Evolutionary conservation across 345 rosid species (phyloP).

Genomic region (Corchorus capsularis): DNA sequence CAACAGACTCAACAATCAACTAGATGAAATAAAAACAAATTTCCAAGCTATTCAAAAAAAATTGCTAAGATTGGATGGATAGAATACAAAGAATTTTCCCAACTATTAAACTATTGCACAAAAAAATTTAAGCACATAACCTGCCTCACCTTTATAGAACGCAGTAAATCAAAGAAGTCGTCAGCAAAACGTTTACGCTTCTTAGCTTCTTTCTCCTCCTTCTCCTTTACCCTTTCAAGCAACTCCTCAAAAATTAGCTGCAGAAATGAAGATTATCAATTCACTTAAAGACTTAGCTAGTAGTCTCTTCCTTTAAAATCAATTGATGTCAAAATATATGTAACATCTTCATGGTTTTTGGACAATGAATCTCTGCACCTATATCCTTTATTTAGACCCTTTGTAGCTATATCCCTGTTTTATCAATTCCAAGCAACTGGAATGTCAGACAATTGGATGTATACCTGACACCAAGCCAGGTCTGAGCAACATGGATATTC

Average conservation of each 20-base stretch:
- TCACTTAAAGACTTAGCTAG: constrained; percentile 18
- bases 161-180: constrained; percentile 15
- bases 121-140: not conserved
- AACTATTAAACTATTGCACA: not conserved
- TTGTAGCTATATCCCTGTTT: not conserved
- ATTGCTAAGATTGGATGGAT: not conserved
- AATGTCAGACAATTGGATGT: not conserved
- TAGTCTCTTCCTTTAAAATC: not conserved
- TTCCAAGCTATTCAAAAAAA: constrained; percentile 36
- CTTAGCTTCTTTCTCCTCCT: constrained; percentile 90
- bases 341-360: not conserved
- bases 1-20: constrained; percentile 30
- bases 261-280: constrained; percentile 25
- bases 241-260: constrained; percentile 82
- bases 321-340: not conserved
- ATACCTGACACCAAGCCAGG: not conserved
- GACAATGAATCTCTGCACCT: not conserved
- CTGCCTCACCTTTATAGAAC: constrained; percentile 14
- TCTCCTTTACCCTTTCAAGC: constrained; percentile 79
- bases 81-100: not conserved
- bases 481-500: not conserved
- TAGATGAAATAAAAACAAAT: constrained; percentile 29
- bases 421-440: not conserved
- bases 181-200: constrained; percentile 62
- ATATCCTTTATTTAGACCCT: constrained; percentile 10